phyloP scores from a whole-genome alignment of 495 filamentous ascomycete species.

The Penicillium canescens region DNA sequence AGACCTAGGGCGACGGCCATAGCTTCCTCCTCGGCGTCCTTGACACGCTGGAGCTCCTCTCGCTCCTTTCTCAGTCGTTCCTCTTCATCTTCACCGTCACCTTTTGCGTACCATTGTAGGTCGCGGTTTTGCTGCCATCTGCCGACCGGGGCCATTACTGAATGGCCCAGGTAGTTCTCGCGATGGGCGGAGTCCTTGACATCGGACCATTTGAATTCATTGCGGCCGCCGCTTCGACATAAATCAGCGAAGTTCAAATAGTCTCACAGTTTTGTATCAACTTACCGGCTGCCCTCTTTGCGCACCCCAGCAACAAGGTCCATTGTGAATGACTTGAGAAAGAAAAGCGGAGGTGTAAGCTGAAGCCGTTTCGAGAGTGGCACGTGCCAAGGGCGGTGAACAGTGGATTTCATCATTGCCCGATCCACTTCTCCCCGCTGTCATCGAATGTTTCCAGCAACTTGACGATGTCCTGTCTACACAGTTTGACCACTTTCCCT shows the following conservation, averaged over 20 bases:
- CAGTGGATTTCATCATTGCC: constrained; percentile 22
- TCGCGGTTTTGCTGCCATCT: constrained; percentile 94
- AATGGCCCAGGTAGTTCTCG: constrained; percentile 97
- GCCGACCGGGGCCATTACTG: constrained; percentile 90
- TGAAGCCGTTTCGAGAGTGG: not conserved
- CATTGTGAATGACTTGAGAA: constrained; percentile 53
- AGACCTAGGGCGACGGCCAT: constrained; percentile 79
- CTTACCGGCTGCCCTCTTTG: constrained; percentile 82
- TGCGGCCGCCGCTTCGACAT: constrained; percentile 71
- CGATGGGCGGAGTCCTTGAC: constrained; percentile 84
- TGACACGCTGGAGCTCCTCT: constrained; percentile 75
- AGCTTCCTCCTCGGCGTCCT: constrained; percentile 92
- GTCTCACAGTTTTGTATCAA: not conserved
- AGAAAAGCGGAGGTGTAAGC: not conserved
- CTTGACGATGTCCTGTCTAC: constrained; percentile 22
- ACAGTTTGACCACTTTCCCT: not conserved
- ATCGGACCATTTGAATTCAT: constrained; percentile 95
- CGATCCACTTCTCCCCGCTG: constrained; percentile 15
- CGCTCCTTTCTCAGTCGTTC: constrained; percentile 63
- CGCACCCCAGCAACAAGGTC: constrained; percentile 91
- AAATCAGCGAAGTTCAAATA: constrained; percentile 13
- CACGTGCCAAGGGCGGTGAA: not conserved
- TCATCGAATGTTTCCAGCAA: constrained; percentile 9
- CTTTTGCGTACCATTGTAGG: constrained; percentile 85
- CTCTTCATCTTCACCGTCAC: constrained; percentile 56